These are phyloP conservation scores for Dimargaris cristalligena DNA, from an alignment of 192 early-diverging fungal species.

Conservation along the genomic window DNA sequence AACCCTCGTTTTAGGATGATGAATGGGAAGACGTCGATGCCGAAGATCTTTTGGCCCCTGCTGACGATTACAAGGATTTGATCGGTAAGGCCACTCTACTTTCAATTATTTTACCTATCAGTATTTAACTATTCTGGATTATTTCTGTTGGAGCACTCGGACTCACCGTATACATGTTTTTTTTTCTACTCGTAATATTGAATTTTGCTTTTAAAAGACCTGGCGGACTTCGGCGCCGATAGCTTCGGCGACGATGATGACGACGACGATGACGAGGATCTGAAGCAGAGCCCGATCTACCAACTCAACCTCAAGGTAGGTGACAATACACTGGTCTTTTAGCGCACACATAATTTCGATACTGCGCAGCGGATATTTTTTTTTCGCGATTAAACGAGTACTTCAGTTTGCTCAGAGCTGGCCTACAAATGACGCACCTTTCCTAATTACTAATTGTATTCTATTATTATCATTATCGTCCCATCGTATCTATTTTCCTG, in stretches of 20 bases:
- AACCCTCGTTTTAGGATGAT: slow-evolving; percentile 19
- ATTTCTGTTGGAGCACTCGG: background rate
- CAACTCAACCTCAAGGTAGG: slow-evolving; percentile 46
- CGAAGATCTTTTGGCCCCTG: slow-evolving; percentile 22
- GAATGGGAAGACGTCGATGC: slow-evolving; percentile 52
- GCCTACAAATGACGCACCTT: background rate
- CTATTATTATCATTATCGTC: slow-evolving; percentile 8
- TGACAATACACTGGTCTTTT: background rate
- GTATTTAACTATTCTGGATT: background rate
- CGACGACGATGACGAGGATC: slow-evolving; percentile 46
- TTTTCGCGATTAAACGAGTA: background rate
- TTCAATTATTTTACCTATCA: background rate
- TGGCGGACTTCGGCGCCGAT: slow-evolving; percentile 15
- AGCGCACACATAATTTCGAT: background rate
- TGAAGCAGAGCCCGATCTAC: slow-evolving; percentile 46
- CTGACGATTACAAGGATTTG: slow-evolving; percentile 28
- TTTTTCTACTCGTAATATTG: background rate
- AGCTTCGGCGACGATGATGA: slow-evolving; percentile 26
- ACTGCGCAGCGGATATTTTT: slow-evolving; percentile 4
- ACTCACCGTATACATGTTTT: background rate
- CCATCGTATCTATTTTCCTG: background rate
- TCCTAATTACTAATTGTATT: background rate
- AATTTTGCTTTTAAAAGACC: slow-evolving; percentile 10
- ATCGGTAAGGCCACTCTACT: slow-evolving; percentile 17
- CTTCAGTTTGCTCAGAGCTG: background rate